Evolutionary conservation across 306 rosid species (phyloP), one percentile per base, ranked within the genome.

Genomic region (Trichosanthes cucumerina): DNA sequence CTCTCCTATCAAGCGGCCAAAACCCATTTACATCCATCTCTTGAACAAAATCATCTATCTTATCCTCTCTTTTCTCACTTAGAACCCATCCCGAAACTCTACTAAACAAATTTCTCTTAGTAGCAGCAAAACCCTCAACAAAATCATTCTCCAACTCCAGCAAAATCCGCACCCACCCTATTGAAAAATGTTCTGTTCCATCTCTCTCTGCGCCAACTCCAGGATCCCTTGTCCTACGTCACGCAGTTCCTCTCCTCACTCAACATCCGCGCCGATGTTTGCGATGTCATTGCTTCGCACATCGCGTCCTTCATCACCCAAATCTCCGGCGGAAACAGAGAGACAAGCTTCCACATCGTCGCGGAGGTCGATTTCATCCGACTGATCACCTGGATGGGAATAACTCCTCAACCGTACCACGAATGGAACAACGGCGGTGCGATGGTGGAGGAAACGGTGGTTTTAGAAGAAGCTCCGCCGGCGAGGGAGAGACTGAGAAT

Each of bases 51-150:
- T 93, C 98, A 59, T 91, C 98, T 24, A 93, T 93, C 0, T 87
- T 91, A 66, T 93, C 98, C 85, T 93, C 98, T 81, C 97, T 85
- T 81, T 81, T 91, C 21, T 93, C 98, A 43, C 92, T 91, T 3
- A 93, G 80, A 39, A 90, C 50, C 97, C 96, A 90, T 50, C 91
- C 97, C 0, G 97, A 91, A 68, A 93, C 93, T 56, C 89, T 82
- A 57, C 91, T 84, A 21, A 93, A 88, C 47, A 93, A 78, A 88
- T 89, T 93, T 79, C 90, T 86, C 88, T 90, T 91, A 15, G 76
- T 84, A 66, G 80, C 82, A 3, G 82, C 90, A 75, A 89, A 93
- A 78, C 90, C 97, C 50, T 93, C 98, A 70, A 91, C 89, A 43
- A 91, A 89, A 80, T 82, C 88, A 34, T n/a, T n/a, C n/a, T n/a